Base-by-base conservation (phyloP, 129 eudicot species). In the Smallanthus sonchifolius region DNA sequence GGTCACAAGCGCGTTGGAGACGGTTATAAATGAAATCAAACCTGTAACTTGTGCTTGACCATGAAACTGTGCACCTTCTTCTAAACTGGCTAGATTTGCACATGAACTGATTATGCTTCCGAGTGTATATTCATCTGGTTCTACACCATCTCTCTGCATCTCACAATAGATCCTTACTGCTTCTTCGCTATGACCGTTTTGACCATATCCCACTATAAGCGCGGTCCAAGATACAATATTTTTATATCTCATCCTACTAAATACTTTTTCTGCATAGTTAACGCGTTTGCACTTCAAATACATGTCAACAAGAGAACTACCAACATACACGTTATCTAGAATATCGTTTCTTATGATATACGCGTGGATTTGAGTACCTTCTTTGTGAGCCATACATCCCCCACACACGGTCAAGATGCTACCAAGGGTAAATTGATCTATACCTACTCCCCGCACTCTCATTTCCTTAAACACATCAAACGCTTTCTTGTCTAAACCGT, bases 171-270 rank as follows among this genome's bases (percentile, higher is more conserved):
- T 68, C 44, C 79, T 64, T 34, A 94, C 83, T 32, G 96, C 98
- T 79, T 90, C 98, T 77, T 94, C 97, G 36, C 91, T 81, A 79
- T 75, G 79, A 10, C 97, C 98, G 42, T 88, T 94, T 72, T 94
- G 97, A 19, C 97, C 86, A 72, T 88, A 94, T 3, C 97, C 97
- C 67, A 90, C 98, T 62, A 88, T 62, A 84, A 94, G 82, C 32
- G 98, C 96, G 13, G 97, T 94, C 98, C 98, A 94, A 35, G 98
- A 81, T 16, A 94, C 93, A 39, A 87, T 80, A 65, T 90, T 94
- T 79, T 82, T 94, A 70, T 62, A n/a, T 7, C 39, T 37, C 97
- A 94, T 88, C 69, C 81, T 80, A 72, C 65, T 75, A 60, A 94
- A 94, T 28, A 90, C 93, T 39, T 16, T 77, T 82, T 90, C 89